Conservation (phyloP, 164 flowering plant genomes). For the Amborella trichopoda region DNA sequence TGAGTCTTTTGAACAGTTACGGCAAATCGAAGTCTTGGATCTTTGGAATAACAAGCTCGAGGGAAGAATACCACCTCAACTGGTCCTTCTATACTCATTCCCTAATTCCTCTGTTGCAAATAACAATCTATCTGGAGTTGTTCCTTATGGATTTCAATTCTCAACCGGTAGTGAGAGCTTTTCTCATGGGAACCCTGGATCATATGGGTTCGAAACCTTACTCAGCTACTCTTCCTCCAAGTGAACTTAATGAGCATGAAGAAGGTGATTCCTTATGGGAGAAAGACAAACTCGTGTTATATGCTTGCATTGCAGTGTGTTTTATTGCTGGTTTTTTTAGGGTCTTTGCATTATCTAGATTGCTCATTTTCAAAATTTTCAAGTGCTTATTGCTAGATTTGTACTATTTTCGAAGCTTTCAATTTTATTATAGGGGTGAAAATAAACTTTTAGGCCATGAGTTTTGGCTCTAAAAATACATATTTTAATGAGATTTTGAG, state of each 20-base stretch:
- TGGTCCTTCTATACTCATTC: not conserved
- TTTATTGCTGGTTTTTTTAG: not conserved
- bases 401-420: no score
- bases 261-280: not conserved
- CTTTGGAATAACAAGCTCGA: slow-evolving; percentile 1
- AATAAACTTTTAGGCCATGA: no score
- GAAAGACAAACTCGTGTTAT: no score
- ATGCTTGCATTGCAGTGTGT: not conserved
- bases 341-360: no score
- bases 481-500: no score
- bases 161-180: not conserved
- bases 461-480: no score
- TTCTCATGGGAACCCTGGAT: not conserved
- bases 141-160: not conserved
- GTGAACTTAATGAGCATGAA: not conserved
- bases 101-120: not conserved
- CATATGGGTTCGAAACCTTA: slow-evolving; percentile 3
- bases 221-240: not conserved
- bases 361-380: no score
- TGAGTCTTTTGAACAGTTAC: not conserved
- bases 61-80: slow-evolving; percentile 3
- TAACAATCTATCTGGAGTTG: slow-evolving; percentile 4
- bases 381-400: no score
- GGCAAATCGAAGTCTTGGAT: slow-evolving; percentile 4
- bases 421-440: no score